These are phyloP conservation scores for Fusarium brevicatenulatum DNA, from an alignment of 2,329 filamentous ascomycete species.

Conservation along the genomic window DNA sequence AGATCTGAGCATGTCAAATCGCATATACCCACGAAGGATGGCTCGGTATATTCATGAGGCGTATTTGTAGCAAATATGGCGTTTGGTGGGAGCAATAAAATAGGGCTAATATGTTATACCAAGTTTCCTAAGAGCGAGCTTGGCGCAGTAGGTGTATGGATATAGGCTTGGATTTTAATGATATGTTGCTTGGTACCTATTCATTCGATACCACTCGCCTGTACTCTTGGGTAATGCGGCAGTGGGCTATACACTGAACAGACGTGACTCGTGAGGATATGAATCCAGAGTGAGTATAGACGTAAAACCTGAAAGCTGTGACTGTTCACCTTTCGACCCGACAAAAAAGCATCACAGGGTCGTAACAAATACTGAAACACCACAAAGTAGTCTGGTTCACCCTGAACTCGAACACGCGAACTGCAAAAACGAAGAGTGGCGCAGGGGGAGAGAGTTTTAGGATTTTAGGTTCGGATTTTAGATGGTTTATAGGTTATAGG, in stretches of 20 bases:
- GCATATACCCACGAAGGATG: neutral
- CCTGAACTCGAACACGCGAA: neutral
- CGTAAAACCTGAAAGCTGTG: neutral
- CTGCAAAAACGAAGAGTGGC: neutral
- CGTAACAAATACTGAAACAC: neutral
- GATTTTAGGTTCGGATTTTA: neutral
- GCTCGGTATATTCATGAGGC: constrained; percentile 16
- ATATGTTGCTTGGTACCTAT: neutral
- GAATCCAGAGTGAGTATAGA: neutral
- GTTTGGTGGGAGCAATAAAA: constrained; percentile 28
- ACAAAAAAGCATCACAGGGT: too few species aligned
- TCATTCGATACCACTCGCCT: neutral
- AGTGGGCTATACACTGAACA: neutral
- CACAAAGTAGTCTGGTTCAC: too few species aligned
- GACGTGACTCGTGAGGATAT: neutral
- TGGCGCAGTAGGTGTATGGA: constrained; percentile 17
- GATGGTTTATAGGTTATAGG: neutral
- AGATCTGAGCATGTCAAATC: neutral
- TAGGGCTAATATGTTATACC: constrained; percentile 11
- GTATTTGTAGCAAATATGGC: too few species aligned
- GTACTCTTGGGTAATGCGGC: neutral
- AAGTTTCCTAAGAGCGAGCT: constrained; percentile 22
- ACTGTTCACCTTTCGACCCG: accelerated
- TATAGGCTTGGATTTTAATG: neutral
- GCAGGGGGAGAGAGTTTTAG: neutral